Conservation (phyloP, 2,329 filamentous ascomycete genomes). For the Aspergillus clavatus region DNA sequence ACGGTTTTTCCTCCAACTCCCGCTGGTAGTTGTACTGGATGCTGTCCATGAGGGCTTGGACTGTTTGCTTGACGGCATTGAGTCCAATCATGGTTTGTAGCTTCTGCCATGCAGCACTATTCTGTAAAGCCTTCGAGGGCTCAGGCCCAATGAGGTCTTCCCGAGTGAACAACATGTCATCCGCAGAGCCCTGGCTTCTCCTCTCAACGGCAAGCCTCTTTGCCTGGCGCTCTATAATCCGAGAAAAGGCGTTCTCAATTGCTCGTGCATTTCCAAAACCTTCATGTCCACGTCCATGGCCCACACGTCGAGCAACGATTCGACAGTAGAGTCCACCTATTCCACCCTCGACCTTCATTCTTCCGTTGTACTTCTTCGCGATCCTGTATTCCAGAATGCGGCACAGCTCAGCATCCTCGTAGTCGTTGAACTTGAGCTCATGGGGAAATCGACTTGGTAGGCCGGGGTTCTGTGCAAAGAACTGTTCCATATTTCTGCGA, state of each 20-base stretch:
- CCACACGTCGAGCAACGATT: conserved; percentile 59
- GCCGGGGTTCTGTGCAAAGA: conserved; percentile 70
- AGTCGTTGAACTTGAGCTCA: conserved; percentile 64
- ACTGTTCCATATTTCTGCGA: conserved; percentile 67
- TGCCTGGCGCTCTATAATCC: conserved; percentile 56
- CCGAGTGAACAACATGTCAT: conserved; percentile 58
- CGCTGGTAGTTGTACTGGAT: conserved; percentile 61
- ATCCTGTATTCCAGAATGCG: conserved; percentile 56
- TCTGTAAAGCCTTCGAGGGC: conserved; percentile 50
- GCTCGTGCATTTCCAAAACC: conserved; percentile 71
- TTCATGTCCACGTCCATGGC: conserved; percentile 56
- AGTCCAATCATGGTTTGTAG: conserved; percentile 59
- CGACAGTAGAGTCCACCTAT: conserved; percentile 57
- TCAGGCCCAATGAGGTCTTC: conserved; percentile 70
- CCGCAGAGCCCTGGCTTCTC: conserved; percentile 36
- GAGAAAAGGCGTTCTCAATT: conserved; percentile 57
- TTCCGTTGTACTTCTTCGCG: conserved; percentile 47
- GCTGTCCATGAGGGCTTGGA: conserved; percentile 56
- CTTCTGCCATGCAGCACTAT: conserved; percentile 53
- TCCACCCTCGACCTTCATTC: conserved; percentile 59
- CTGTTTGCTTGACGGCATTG: conserved; percentile 56
- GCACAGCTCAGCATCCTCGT: conserved; percentile 60
- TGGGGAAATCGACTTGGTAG: conserved; percentile 65
- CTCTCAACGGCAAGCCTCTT: conserved; percentile 50
- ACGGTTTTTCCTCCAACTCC: conserved; percentile 58